phyloP scores from a whole-genome alignment of 2,329 filamentous ascomycete species.

The Aureobasidium melanogenum region DNA sequence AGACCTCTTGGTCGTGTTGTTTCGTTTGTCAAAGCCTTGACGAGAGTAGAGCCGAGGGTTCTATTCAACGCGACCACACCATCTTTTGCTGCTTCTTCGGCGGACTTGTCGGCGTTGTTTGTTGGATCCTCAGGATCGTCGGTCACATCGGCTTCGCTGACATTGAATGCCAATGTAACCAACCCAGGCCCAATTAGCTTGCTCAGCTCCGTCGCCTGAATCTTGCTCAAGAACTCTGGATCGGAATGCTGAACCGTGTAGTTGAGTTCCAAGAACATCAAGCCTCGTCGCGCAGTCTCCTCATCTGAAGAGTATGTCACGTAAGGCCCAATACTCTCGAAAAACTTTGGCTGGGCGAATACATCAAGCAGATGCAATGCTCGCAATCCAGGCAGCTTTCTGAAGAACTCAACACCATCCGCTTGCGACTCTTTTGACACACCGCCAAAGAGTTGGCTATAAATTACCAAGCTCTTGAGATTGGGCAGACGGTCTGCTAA shows the following conservation, averaged over 20 bases:
- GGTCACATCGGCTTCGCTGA: constrained; percentile 26
- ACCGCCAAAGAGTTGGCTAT: constrained; percentile 38
- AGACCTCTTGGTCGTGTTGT: constrained; percentile 25
- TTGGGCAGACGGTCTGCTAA: constrained; percentile 33
- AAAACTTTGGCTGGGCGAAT: constrained; percentile 36
- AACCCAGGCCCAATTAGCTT: constrained; percentile 28
- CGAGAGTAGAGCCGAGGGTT: constrained; percentile 20
- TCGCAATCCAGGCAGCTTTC: constrained; percentile 25
- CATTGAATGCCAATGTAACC: constrained; percentile 31
- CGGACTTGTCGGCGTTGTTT: constrained; percentile 19
- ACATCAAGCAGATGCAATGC: constrained; percentile 41
- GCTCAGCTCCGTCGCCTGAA: constrained; percentile 30
- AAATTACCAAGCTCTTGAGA: constrained; percentile 36
- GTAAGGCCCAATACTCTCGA: constrained; percentile 23
- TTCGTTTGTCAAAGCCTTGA: constrained; percentile 27
- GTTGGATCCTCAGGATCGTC: constrained; percentile 18
- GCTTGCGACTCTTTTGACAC: constrained; percentile 29
- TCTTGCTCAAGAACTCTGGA: constrained; percentile 32
- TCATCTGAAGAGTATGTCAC: constrained; percentile 21
- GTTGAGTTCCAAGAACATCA: constrained; percentile 39
- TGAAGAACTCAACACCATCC: constrained; percentile 36
- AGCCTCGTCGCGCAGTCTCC: constrained; percentile 17
- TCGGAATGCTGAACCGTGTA: constrained; percentile 40
- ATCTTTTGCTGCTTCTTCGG: constrained; percentile 23
- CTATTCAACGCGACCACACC: constrained; percentile 30